phyloP scores from a whole-genome alignment of 1,284 basidiomycete species.

The Rugosomyces carneus region DNA sequence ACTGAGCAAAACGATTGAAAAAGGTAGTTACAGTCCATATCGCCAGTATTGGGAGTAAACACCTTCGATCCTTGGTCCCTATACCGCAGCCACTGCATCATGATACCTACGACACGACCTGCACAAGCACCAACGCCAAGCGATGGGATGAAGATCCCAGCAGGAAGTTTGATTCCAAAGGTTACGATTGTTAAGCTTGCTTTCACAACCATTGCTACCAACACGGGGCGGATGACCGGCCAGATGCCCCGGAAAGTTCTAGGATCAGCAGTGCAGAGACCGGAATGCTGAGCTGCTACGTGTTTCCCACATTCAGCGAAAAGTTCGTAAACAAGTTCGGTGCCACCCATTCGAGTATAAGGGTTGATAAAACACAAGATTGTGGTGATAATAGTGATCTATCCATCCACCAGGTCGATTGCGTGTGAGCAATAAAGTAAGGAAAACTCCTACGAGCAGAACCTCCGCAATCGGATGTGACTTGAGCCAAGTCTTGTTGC shows the following conservation, averaged over 20 bases:
- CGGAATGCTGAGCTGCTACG: conserved; percentile 49
- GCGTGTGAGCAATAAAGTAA: not conserved
- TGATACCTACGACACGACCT: conserved; percentile 83
- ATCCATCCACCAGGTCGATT: not conserved
- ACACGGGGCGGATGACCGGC: conserved; percentile 63
- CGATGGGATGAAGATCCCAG: conserved; percentile 96
- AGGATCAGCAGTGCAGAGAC: conserved; percentile 68
- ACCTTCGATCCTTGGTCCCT: conserved; percentile 56
- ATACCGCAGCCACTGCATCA: conserved; percentile 76
- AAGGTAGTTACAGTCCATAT: conserved; percentile 51
- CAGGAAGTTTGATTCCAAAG: conserved; percentile 91
- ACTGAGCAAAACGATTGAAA: not conserved
- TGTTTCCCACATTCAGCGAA: conserved; percentile 77
- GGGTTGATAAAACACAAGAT: conserved; percentile 84
- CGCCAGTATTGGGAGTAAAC: conserved; percentile 62
- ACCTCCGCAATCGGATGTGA: conserved; percentile 84
- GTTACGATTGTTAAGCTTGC: conserved; percentile 83
- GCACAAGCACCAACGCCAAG: conserved; percentile 96
- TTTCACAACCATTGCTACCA: conserved; percentile 77
- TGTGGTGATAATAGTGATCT: conserved; percentile 78
- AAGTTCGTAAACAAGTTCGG: conserved; percentile 89
- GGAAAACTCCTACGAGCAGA: conserved; percentile 46
- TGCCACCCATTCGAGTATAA: conserved; percentile 90
- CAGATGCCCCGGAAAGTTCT: conserved; percentile 53
- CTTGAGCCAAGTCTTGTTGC: conserved; percentile 77